Base-by-base conservation (phyloP, 805 yeast species). In the Ogataea siamensis region DNA sequence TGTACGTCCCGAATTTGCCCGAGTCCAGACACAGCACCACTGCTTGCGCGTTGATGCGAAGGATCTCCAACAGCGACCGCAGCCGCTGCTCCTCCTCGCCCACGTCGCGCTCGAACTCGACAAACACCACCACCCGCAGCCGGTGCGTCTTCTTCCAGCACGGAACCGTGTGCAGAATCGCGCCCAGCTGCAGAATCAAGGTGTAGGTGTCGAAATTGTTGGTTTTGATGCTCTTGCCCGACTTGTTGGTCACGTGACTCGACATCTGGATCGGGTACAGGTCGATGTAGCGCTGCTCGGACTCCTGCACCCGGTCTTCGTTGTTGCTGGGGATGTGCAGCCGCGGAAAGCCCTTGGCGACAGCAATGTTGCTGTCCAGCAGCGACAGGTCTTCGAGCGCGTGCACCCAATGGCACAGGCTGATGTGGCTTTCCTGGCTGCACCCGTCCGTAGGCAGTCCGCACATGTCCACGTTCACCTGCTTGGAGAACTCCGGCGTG, bases 201-300 rank as follows among this genome's bases (percentile, higher is more conserved):
- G 98, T 91, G 55, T 89, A 93, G 0, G 99, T 93, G 60, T 93
- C 99, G 57, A 93, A 88, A 55, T 93, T 93, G 3, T 95, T 88
- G 0, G 96, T 84, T 43, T 83, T 56, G 1, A 84, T 80, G 12
- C 83, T 76, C 38, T 75, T 75, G 19, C 68, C 71, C 36, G 76
- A 72, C 16, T 73, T 74, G 39, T 81, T 77, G 31, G 77, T 70
- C 35, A 87, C 76, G 28, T 80, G 78, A 0, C 95, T 91, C 3
- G 94, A 81, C 97, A 93, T 93, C 54, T 93, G 99, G 49, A 93
- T 89, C 0, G 99, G 99, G 59, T 94, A 93, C 25, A 93, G 64
- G 58, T 93, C 99, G 53, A 93, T 88, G 48, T 67, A 82, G 46
- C 73, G 70, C 44, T 70, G 72, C 18, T 61, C 52, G 1, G 54